These are phyloP conservation scores for Bonia amplexicaulis DNA, from an alignment of 176 grass and related monocot genomes.

Conservation along the genomic window DNA sequence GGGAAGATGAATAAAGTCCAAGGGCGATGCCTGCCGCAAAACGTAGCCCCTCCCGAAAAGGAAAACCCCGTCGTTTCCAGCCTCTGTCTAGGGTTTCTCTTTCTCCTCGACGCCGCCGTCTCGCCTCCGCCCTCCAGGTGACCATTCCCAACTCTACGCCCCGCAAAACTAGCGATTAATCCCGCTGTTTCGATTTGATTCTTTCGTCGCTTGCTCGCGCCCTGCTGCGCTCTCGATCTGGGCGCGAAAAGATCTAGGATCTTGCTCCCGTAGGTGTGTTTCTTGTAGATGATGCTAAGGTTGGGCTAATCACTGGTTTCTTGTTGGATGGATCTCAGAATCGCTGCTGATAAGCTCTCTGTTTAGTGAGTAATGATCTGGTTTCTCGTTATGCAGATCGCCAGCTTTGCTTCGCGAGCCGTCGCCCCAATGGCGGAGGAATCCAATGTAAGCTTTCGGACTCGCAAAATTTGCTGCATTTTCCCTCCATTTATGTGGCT, in stretches of 20 bases:
- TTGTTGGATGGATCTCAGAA: background rate
- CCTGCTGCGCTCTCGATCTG: background rate
- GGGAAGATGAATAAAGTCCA: no score
- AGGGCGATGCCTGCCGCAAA: background rate
- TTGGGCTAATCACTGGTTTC: background rate
- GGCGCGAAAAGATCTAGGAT: background rate
- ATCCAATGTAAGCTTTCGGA: slow-evolving; percentile 24
- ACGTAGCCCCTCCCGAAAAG: background rate
- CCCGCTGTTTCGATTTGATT: background rate
- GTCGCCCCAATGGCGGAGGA: slow-evolving; percentile 42
- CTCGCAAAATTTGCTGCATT: background rate
- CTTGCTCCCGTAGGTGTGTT: background rate
- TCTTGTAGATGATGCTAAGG: background rate
- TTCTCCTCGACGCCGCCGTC: slow-evolving; percentile 3
- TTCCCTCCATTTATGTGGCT: background rate
- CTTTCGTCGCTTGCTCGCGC: background rate
- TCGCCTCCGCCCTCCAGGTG: slow-evolving; percentile 13
- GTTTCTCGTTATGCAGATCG: background rate
- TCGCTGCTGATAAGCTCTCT: background rate
- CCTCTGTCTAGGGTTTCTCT: slow-evolving; percentile 10
- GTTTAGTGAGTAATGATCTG: background rate
- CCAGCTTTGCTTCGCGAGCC: slow-evolving; percentile 6
- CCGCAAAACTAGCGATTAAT: background rate
- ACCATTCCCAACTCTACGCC: background rate
- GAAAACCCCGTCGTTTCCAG: background rate